phyloP scores from a whole-genome alignment of 805 yeast species.

The Crinitomyces ghanaensis region DNA sequence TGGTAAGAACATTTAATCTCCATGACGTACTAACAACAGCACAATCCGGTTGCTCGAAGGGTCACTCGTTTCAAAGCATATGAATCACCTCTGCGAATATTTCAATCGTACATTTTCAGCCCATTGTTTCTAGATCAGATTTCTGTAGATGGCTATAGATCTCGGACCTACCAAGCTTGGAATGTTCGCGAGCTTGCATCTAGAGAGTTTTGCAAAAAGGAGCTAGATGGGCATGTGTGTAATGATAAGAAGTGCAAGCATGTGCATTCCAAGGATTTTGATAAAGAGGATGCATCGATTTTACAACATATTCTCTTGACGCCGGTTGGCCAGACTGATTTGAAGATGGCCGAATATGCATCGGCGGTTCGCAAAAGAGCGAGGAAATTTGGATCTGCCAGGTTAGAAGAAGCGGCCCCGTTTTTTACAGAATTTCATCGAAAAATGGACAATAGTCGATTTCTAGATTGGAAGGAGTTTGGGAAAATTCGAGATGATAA shows the following conservation, averaged over 20 bases:
- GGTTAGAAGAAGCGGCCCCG: neutral
- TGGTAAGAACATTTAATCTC: neutral
- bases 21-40: neutral
- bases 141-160: constrained; percentile 9
- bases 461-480: constrained; percentile 1
- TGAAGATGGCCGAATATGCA: neutral
- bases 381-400: neutral
- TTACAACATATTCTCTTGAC: neutral
- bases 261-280: constrained; percentile 14
- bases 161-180: constrained; percentile 14
- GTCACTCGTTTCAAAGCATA: constrained; percentile 9
- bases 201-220: constrained; percentile 6
- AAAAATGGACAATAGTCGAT: neutral
- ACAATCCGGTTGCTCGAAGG: neutral
- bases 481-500: too few relatives aligned
- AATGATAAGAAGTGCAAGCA: constrained; percentile 8
- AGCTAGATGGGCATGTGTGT: constrained; percentile 10
- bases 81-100: constrained; percentile 16
- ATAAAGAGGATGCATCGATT: constrained; percentile 9
- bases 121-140: constrained; percentile 12
- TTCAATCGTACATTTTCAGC: constrained; percentile 18
- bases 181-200: neutral
- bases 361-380: neutral
- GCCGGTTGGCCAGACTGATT: neutral
- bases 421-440: neutral